A percentile compares a stretch with the other conserved stretches of the same genome.
These are phyloP conservation scores for Nannizzia gypsea DNA, from an alignment of 2,329 filamentous ascomycete genomes.

Conservation along the genomic window DNA sequence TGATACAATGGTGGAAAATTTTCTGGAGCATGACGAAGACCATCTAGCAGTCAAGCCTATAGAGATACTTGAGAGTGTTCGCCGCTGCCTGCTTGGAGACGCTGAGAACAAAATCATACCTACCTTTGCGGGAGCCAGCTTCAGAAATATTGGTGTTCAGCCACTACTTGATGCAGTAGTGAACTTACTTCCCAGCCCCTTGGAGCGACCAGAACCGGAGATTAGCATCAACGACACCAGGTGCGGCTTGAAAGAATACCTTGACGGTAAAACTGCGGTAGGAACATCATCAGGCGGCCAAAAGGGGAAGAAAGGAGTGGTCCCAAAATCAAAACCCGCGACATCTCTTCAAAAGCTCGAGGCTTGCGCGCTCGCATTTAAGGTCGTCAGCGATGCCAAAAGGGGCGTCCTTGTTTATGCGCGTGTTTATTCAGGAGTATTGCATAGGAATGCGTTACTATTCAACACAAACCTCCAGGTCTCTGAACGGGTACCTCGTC, in stretches of 20 bases:
- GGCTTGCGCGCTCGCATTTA: slow-evolving; percentile 66
- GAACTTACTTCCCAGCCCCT: slow-evolving; percentile 73
- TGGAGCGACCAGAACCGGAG: slow-evolving; percentile 66
- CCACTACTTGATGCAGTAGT: slow-evolving; percentile 79
- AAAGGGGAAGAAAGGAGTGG: slow-evolving; percentile 32
- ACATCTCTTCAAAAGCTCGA: slow-evolving; percentile 49
- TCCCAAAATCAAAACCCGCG: slow-evolving; percentile 36
- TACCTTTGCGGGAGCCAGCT: slow-evolving; percentile 82
- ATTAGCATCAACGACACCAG: slow-evolving; percentile 53
- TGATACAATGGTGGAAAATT: slow-evolving; percentile 71
- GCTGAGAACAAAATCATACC: slow-evolving; percentile 62
- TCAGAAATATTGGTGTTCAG: slow-evolving; percentile 88
- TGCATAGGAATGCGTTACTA: slow-evolving; percentile 61
- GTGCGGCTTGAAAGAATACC: slow-evolving; percentile 42
- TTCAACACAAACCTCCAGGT: slow-evolving; percentile 78
- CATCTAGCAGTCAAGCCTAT: slow-evolving; percentile 53
- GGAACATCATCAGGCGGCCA: slow-evolving; percentile 27
- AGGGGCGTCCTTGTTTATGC: slow-evolving; percentile 85
- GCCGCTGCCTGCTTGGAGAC: slow-evolving; percentile 55
- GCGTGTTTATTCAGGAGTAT: slow-evolving; percentile 73
- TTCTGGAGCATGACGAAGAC: slow-evolving; percentile 65
- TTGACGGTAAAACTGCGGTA: slow-evolving; percentile 36
- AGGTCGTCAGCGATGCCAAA: slow-evolving; percentile 79
- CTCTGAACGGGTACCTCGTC: slow-evolving; percentile 66
- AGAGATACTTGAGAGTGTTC: slow-evolving; percentile 61